Percentiles rank a stretch among this genome's conserved stretches.
Conservation (phyloP, 2,329 filamentous ascomycete species). For the Pseudogymnoascus sp. region DNA sequence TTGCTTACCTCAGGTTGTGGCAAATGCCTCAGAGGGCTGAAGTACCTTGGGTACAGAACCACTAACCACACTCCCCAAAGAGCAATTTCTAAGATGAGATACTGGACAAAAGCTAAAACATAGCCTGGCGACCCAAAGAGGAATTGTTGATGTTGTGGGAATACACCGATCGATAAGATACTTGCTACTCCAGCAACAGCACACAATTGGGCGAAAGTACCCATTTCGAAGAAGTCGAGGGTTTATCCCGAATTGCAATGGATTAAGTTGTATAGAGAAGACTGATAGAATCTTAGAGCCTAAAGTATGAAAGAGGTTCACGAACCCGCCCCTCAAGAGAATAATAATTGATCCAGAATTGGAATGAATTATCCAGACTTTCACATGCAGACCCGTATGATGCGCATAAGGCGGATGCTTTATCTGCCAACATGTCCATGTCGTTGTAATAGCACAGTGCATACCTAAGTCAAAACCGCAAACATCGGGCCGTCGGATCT, state of each 20-base stretch:
- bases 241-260: not conserved
- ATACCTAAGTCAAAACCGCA: not conserved
- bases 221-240: not conserved
- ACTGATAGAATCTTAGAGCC: not conserved
- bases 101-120: not conserved
- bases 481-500: not conserved
- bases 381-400: not conserved
- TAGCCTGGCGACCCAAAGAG: not conserved
- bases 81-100: conserved; percentile 20
- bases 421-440: not conserved
- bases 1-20: conserved; percentile 42
- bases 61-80: conserved; percentile 33
- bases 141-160: not conserved
- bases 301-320: not conserved
- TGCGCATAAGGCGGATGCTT: not conserved
- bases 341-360: not conserved
- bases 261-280: not conserved
- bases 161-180: not conserved
- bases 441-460: not conserved
- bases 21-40: conserved; percentile 47
- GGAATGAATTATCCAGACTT: not conserved
- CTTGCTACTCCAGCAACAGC: not conserved
- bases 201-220: not conserved
- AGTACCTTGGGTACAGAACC: conserved; percentile 48
- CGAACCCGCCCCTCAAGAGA: not conserved